phyloP scores from a whole-genome alignment of 495 filamentous ascomycete species.

The Physcia stellaris region DNA sequence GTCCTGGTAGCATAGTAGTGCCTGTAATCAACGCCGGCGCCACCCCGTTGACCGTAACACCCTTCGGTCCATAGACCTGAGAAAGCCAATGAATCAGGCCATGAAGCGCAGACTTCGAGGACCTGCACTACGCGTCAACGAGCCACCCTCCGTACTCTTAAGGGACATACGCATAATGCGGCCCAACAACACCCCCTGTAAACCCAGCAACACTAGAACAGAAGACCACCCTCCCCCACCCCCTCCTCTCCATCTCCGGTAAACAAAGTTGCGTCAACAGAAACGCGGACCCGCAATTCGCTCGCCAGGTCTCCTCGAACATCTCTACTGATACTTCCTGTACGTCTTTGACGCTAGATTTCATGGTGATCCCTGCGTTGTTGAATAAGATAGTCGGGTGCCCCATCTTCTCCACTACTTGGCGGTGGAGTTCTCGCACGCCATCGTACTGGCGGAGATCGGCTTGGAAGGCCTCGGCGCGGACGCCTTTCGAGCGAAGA shows the following conservation, averaged over 20 bases:
- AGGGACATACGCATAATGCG: constrained; percentile 22
- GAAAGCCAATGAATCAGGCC: constrained; percentile 55
- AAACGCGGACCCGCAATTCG: constrained; percentile 41
- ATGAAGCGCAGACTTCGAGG: constrained; percentile 42
- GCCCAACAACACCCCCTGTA: constrained; percentile 34
- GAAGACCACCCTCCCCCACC: too few species aligned
- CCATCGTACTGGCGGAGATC: constrained; percentile 20
- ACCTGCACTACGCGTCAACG: not conserved
- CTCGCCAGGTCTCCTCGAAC: constrained; percentile 39
- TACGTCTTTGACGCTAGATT: constrained; percentile 14
- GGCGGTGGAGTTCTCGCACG: constrained; percentile 17
- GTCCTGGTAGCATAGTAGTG: constrained; percentile 47
- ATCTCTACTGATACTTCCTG: constrained; percentile 26
- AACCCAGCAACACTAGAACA: too few species aligned
- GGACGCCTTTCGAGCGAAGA: constrained; percentile 6
- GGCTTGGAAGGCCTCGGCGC: constrained; percentile 18
- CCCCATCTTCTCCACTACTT: constrained; percentile 13
- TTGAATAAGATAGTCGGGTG: constrained; percentile 22
- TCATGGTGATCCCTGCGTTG: constrained; percentile 20
- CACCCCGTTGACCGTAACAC: constrained; percentile 64
- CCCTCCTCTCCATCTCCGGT: too few species aligned
- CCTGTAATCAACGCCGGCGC: constrained; percentile 63
- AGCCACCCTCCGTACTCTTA: not conserved
- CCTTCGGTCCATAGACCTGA: constrained; percentile 42
- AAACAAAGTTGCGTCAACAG: too few species aligned